Conservation (phyloP, 2,329 filamentous ascomycete genomes). For the Penicillium sp. region DNA sequence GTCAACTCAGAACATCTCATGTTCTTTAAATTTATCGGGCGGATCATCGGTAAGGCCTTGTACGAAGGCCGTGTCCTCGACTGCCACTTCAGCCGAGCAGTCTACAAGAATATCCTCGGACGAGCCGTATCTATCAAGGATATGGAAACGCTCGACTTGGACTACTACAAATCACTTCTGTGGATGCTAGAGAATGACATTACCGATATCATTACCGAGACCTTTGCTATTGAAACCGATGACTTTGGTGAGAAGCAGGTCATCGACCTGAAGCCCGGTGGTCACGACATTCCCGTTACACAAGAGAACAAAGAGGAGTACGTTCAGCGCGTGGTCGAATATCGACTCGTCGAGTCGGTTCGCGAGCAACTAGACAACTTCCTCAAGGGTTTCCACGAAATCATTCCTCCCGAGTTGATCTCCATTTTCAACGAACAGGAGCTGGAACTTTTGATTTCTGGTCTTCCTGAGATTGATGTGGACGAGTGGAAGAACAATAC, state of each 20-base stretch:
- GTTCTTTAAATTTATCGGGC: constrained; percentile 99
- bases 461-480: constrained; percentile 92
- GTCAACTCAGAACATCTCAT: constrained; percentile 94
- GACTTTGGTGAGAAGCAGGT: constrained; percentile 87
- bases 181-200: constrained; percentile 99
- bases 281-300: constrained; percentile 87
- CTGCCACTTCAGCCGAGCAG: constrained; percentile 97
- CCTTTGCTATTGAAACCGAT: constrained; percentile 90
- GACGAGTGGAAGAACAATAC: constrained; percentile 99
- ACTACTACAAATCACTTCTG: constrained; percentile 97
- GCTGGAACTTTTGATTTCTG: constrained; percentile 91
- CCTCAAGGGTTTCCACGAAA: constrained; percentile 90
- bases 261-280: constrained; percentile 82
- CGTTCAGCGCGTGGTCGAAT: constrained; percentile 88
- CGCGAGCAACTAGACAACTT: constrained; percentile 93
- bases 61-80: constrained; percentile 95
- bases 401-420: constrained; percentile 89
- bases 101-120: constrained; percentile 96
- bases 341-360: constrained; percentile 86
- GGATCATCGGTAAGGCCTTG: constrained; percentile 95
- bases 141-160: constrained; percentile 97
- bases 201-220: constrained; percentile 94
- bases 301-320: constrained; percentile 99
- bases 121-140: constrained; percentile 97
- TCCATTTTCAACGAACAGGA: constrained; percentile 99